A percentile compares a stretch with the other conserved stretches of the same genome.
Conservation (phyloP, 2,329 filamentous ascomycete genomes). For the Trichocomaceae sp. region DNA sequence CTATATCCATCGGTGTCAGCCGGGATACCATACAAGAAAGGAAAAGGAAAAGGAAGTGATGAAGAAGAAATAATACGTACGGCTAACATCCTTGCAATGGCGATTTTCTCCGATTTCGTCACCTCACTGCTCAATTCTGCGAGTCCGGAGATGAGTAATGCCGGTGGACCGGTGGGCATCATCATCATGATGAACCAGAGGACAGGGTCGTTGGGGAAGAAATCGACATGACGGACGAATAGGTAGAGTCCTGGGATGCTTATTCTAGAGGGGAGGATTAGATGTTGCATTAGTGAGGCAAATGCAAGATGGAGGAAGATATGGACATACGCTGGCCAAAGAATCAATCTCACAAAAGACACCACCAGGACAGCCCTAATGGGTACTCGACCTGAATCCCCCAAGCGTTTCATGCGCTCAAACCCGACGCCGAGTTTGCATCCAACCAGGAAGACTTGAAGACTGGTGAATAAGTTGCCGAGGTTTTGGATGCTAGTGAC, state of each 20-base stretch:
- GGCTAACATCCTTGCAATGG: constrained; percentile 48
- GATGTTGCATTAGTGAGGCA: too few relatives aligned
- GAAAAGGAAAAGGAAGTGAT: not conserved
- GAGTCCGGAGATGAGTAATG: constrained; percentile 48
- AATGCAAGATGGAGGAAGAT: not conserved
- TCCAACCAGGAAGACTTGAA: constrained; percentile 61
- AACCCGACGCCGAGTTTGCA: constrained; percentile 56
- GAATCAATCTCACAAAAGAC: constrained; percentile 50
- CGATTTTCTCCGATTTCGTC: constrained; percentile 45
- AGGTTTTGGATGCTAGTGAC: constrained; percentile 56
- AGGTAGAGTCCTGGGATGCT: constrained; percentile 51
- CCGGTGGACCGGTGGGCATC: constrained; percentile 51
- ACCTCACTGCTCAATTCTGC: constrained; percentile 41
- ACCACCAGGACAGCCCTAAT: constrained; percentile 45
- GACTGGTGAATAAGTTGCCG: constrained; percentile 56
- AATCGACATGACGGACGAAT: constrained; percentile 47
- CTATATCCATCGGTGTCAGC: constrained; percentile 12
- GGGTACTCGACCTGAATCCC: constrained; percentile 31
- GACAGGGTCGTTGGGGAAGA: constrained; percentile 54
- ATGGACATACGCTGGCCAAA: constrained; percentile 49
- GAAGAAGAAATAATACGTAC: constrained; percentile 23
- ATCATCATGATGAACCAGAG: constrained; percentile 61
- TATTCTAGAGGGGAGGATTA: too few relatives aligned
- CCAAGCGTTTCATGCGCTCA: constrained; percentile 35
- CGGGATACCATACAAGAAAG: not conserved